phyloP scores from a whole-genome alignment of 495 filamentous ascomycete genomes.

The Pseudoneurospora amorphoporcata region DNA sequence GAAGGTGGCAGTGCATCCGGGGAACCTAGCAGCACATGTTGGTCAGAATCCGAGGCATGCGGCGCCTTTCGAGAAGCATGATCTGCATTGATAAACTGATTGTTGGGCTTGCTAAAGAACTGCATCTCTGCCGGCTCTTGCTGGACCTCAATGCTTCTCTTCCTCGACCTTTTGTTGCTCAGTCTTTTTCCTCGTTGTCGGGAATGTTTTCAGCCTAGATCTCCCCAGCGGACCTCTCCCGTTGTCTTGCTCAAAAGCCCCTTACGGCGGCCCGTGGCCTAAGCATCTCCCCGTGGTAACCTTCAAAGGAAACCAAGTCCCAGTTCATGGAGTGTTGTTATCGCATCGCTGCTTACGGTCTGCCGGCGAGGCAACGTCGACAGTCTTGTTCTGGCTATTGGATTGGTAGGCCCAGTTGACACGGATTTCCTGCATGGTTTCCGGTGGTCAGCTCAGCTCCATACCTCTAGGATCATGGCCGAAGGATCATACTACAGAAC shows the following conservation, averaged over 20 bases:
- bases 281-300: too few species aligned
- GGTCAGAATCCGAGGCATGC: background rate
- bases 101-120: background rate
- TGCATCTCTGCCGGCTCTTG: background rate
- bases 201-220: background rate
- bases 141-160: background rate
- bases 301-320: too few species aligned
- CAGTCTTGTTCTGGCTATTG: conserved; percentile 76
- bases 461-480: background rate
- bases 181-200: too few species aligned
- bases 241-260: background rate
- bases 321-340: too few species aligned
- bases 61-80: background rate
- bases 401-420: conserved; percentile 99
- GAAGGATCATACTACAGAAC: background rate
- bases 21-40: background rate
- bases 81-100: background rate
- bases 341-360: too few species aligned
- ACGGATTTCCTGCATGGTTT: conserved; percentile 71
- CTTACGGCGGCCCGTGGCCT: too few species aligned
- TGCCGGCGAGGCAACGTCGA: too few species aligned
- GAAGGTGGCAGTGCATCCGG: background rate
- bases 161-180: background rate
- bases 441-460: background rate
- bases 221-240: background rate